These are phyloP conservation scores for Microbotryum violaceum DNA, from an alignment of 1,284 basidiomycete genomes.

Conservation along the genomic window DNA sequence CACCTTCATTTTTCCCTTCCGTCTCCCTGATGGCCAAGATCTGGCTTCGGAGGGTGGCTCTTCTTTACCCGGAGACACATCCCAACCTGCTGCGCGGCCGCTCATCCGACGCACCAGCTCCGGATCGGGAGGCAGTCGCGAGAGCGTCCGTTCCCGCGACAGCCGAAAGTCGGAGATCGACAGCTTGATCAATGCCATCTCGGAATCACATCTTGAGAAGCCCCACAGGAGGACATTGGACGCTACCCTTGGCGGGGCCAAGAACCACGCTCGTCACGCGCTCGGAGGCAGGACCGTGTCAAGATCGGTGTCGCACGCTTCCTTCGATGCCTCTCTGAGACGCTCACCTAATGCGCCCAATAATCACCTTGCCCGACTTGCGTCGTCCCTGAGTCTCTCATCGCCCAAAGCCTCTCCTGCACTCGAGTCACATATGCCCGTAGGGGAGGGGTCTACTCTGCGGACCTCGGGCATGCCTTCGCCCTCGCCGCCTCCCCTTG, in stretches of 20 bases:
- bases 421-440: not conserved
- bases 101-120: conserved; percentile 24
- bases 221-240: not conserved
- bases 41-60: not conserved
- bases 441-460: not conserved
- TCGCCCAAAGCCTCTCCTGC: not conserved
- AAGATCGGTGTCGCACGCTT: not conserved
- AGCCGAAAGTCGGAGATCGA: conserved; percentile 5
- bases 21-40: conserved; percentile 37
- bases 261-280: not conserved
- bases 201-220: conserved; percentile 1
- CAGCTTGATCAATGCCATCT: conserved; percentile 5
- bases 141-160: conserved; percentile 5
- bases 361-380: not conserved
- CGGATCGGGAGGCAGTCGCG: conserved; percentile 15
- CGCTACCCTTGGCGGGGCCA: not conserved
- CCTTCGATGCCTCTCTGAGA: not conserved
- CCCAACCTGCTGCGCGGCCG: conserved; percentile 15
- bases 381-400: not conserved
- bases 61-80: conserved; percentile 24
- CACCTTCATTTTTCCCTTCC: conserved; percentile 60
- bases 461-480: conserved; percentile 1
- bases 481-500: conserved; percentile 5
- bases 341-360: not conserved
- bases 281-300: not conserved